These are phyloP conservation scores for Blastobotrys indianensis DNA, from an alignment of 1,139 yeast genomes.

Conservation along the genomic window DNA sequence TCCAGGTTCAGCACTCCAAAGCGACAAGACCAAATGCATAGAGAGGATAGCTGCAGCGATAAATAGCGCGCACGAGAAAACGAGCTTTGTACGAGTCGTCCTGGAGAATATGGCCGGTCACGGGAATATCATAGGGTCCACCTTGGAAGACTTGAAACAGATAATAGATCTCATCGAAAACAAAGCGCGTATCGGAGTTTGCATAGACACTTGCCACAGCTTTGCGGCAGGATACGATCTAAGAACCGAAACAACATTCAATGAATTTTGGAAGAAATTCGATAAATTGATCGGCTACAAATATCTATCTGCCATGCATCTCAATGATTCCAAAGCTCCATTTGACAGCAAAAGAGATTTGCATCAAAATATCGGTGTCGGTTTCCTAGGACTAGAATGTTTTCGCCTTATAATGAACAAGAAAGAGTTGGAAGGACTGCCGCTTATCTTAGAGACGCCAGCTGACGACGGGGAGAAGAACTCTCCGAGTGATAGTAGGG, in stretches of 20 bases:
- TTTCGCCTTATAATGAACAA: constrained; percentile 75
- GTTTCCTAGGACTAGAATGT: constrained; percentile 81
- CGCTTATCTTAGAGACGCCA: constrained; percentile 90
- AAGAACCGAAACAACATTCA: constrained; percentile 49
- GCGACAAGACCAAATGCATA: constrained; percentile 61
- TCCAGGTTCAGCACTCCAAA: constrained; percentile 78
- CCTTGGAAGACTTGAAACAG: constrained; percentile 63
- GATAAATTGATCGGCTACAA: constrained; percentile 68
- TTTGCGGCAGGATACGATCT: constrained; percentile 96
- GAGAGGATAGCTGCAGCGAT: constrained; percentile 67
- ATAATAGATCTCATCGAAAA: constrained; percentile 74
- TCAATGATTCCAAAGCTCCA: constrained; percentile 94
- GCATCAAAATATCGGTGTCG: constrained; percentile 85
- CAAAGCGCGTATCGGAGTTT: constrained; percentile 82
- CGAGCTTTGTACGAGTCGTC: constrained; percentile 76
- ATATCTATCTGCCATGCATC: constrained; percentile 73
- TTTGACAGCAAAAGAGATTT: constrained; percentile 83
- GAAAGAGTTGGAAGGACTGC: constrained; percentile 54
- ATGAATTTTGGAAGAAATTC: constrained; percentile 65
- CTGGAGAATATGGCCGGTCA: constrained; percentile 98
- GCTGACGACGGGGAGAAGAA: constrained; percentile 39
- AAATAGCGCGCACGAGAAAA: constrained; percentile 68
- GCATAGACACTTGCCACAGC: constrained; percentile 91
- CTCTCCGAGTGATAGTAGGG: constrained; percentile 48
- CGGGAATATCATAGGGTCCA: constrained; percentile 82